phyloP scores from a whole-genome alignment of 2,329 filamentous ascomycete species.

The Colletotrichum karsti region DNA sequence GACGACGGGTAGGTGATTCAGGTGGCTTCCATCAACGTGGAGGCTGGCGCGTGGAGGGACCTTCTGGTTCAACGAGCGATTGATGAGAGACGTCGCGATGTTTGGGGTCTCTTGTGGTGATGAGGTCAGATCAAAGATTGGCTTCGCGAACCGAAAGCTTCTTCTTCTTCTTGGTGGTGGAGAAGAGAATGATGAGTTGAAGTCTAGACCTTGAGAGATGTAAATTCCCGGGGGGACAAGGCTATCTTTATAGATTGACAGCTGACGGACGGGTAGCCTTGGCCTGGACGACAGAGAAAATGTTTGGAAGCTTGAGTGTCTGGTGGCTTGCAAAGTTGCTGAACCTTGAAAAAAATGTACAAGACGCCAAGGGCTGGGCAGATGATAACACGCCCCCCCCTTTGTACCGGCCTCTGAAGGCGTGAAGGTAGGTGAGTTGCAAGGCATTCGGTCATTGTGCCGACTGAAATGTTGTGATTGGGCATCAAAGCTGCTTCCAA shows the following conservation, averaged over 20 bases:
- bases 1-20: background rate
- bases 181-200: conserved; percentile 5
- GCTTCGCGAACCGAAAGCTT: conserved; percentile 5
- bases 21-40: conserved; percentile 15
- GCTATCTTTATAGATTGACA: conserved; percentile 25
- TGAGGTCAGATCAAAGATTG: conserved; percentile 18
- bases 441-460: conserved; percentile 28
- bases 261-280: conserved; percentile 19
- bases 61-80: background rate
- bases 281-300: conserved; percentile 9
- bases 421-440: background rate
- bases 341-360: background rate
- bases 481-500: conserved; percentile 3
- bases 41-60: background rate
- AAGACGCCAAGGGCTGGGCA: conserved; percentile 25
- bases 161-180: conserved; percentile 15
- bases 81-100: background rate
- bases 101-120: background rate
- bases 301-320: conserved; percentile 15
- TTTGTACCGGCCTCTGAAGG: background rate
- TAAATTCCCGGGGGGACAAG: conserved; percentile 19
- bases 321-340: conserved; percentile 4
- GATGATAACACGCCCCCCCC: conserved; percentile 26
- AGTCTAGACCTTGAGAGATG: conserved; percentile 1
- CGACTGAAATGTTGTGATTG: conserved; percentile 17